A percentile compares a stretch with the other conserved stretches of the same genome.
Evolutionary conservation across 1,139 yeast genomes (phyloP).

Genomic region (Yamadazyma jaroonii): DNA sequence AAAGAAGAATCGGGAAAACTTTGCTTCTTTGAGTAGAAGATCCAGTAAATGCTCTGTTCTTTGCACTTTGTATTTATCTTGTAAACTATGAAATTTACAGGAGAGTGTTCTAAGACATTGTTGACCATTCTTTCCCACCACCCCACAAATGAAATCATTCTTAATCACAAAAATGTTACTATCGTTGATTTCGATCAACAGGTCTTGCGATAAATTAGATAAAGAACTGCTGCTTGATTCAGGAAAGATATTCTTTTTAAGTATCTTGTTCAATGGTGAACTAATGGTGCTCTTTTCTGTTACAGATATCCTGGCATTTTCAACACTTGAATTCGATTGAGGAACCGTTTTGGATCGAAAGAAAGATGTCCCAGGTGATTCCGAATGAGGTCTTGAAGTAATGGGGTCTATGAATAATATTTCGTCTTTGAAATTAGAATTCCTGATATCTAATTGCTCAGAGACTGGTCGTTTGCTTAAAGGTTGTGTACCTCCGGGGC

Average conservation of each 20-base stretch:
- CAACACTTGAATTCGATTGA: neutral
- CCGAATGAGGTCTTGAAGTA: conserved; percentile 4
- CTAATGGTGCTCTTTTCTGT: conserved; percentile 2
- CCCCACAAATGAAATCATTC: conserved; percentile 20
- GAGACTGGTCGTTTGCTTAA: too few species aligned
- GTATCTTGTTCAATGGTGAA: conserved; percentile 6
- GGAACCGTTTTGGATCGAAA: too few species aligned
- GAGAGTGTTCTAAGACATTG: conserved; percentile 14
- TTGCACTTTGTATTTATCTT: conserved; percentile 8
- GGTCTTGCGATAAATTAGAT: conserved; percentile 1
- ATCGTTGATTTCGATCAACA: neutral
- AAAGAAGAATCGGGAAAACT: neutral
- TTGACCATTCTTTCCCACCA: conserved; percentile 8
- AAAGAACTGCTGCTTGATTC: neutral
- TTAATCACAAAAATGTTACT: conserved; percentile 4
- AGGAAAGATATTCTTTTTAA: neutral
- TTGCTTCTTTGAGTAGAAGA: neutral
- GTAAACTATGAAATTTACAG: conserved; percentile 14
- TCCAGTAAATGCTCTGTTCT: neutral
- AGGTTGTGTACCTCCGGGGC: too few species aligned
- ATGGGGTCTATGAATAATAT: conserved; percentile 4
- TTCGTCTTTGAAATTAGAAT: conserved; percentile 4
- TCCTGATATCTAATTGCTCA: neutral
- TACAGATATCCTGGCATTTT: neutral
- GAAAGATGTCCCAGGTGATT: too few species aligned